These are phyloP conservation scores for Hemisphaericaspora xylofermentans DNA, from an alignment of 1,139 yeast species.

Conservation along the genomic window DNA sequence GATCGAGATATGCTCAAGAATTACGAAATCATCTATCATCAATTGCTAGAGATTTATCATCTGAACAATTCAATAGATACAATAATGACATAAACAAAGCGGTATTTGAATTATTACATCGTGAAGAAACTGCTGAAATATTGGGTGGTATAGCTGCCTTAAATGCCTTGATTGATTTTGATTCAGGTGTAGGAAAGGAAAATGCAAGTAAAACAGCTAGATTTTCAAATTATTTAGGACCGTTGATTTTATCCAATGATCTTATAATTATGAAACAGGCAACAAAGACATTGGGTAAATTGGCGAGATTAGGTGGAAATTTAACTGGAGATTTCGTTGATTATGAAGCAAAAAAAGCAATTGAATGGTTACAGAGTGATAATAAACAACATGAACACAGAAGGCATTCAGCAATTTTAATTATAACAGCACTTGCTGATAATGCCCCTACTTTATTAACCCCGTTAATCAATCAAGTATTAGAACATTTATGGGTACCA, in stretches of 20 bases:
- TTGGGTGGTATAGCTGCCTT: conserved; percentile 92
- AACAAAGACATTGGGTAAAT: conserved; percentile 78
- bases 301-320: conserved; percentile 88
- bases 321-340: conserved; percentile 91
- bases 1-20: conserved; percentile 62
- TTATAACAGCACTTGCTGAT: conserved; percentile 79
- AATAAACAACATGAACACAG: conserved; percentile 77
- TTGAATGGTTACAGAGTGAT: conserved; percentile 84
- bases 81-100: conserved; percentile 85
- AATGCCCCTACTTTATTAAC: conserved; percentile 85
- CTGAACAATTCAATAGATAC: conserved; percentile 77
- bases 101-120: conserved; percentile 80
- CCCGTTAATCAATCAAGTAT: conserved; percentile 72
- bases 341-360: conserved; percentile 82
- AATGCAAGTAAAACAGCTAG: conserved; percentile 88
- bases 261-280: conserved; percentile 84
- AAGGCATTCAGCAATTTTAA: conserved; percentile 87
- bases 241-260: conserved; percentile 79
- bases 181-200: conserved; percentile 64
- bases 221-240: conserved; percentile 81
- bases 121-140: conserved; percentile 68
- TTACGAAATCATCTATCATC: conserved; percentile 65
- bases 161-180: conserved; percentile 80
- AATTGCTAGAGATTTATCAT: conserved; percentile 69
- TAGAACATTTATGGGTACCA: conserved; percentile 86